Percentiles rank a stretch among this genome's conserved stretches.
Evolutionary conservation across 2,329 filamentous ascomycete species (phyloP).

Genomic region (Trichoderma brevicompactum): DNA sequence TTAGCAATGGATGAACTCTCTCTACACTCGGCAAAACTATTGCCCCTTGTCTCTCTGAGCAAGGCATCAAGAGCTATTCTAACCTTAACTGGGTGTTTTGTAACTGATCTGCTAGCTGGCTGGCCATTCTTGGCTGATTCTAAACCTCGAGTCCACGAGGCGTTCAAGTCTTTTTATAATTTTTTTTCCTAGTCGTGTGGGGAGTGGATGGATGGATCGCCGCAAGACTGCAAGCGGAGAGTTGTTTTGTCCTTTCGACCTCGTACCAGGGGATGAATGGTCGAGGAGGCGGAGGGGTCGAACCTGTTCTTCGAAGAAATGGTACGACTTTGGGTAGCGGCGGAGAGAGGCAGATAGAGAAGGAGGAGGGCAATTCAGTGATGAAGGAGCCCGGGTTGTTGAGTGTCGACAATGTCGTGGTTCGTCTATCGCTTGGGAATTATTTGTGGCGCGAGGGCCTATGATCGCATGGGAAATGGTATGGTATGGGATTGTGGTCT

Average conservation of each 20-base stretch:
- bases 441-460: constrained; percentile 23
- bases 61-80: constrained; percentile 34
- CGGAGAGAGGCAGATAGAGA: constrained; percentile 10
- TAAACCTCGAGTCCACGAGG: constrained; percentile 38
- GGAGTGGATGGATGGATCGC: constrained; percentile 27
- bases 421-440: constrained; percentile 22
- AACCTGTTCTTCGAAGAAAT: constrained; percentile 16
- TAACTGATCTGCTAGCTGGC: constrained; percentile 52
- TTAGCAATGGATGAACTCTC: constrained; percentile 5
- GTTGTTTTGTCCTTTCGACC: constrained; percentile 11
- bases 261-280: constrained; percentile 3
- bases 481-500: constrained; percentile 7
- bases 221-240: constrained; percentile 33
- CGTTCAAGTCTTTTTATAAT: constrained; percentile 30
- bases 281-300: constrained; percentile 7
- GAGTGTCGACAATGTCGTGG: constrained; percentile 13
- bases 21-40: constrained; percentile 14
- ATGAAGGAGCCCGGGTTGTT: constrained; percentile 16
- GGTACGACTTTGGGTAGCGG: constrained; percentile 23
- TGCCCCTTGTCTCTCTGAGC: not conserved
- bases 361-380: constrained; percentile 21
- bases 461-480: constrained; percentile 6
- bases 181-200: constrained; percentile 10
- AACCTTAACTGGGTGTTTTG: constrained; percentile 49
- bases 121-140: constrained; percentile 46